These are phyloP conservation scores for Hypocreales sp. DNA, from an alignment of 2,329 filamentous ascomycete genomes.

Conservation along the genomic window DNA sequence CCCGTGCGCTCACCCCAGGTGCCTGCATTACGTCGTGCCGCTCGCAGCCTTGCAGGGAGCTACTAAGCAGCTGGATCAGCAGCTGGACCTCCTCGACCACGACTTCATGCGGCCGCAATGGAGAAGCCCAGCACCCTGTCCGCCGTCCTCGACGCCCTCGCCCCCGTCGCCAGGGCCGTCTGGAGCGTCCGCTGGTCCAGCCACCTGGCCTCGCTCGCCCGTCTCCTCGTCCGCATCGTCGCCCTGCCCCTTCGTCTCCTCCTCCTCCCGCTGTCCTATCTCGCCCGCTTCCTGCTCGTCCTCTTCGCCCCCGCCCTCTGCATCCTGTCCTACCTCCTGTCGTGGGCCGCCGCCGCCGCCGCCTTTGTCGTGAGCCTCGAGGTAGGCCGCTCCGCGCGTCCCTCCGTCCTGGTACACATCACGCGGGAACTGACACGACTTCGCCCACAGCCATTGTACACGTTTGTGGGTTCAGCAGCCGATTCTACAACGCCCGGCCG, in stretches of 20 bases:
- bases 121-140: conserved; percentile 8
- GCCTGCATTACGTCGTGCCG: too few relatives aligned
- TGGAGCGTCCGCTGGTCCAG: conserved; percentile 13
- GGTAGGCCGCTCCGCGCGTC: conserved; percentile 11
- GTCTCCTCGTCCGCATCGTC: conserved; percentile 9
- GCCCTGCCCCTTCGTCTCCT: conserved; percentile 15
- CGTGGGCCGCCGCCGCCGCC: conserved; percentile 8
- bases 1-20: too few relatives aligned
- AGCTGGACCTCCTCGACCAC: too few relatives aligned
- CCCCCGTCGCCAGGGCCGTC: conserved; percentile 10
- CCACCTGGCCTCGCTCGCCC: conserved; percentile 8
- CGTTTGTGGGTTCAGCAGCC: too few relatives aligned
- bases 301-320: conserved; percentile 22
- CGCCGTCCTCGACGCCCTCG: conserved; percentile 10
- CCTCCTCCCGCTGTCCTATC: conserved; percentile 13
- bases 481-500: too few relatives aligned
- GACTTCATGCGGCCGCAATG: too few relatives aligned
- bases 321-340: conserved; percentile 13
- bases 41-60: too few relatives aligned
- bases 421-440: not conserved
- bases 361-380: conserved; percentile 17
- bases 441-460: conserved; percentile 22
- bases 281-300: conserved; percentile 12
- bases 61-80: too few relatives aligned
- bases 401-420: not conserved